Conservation (phyloP, 2,329 filamentous ascomycete species). For the Tolypocladium tundrense region DNA sequence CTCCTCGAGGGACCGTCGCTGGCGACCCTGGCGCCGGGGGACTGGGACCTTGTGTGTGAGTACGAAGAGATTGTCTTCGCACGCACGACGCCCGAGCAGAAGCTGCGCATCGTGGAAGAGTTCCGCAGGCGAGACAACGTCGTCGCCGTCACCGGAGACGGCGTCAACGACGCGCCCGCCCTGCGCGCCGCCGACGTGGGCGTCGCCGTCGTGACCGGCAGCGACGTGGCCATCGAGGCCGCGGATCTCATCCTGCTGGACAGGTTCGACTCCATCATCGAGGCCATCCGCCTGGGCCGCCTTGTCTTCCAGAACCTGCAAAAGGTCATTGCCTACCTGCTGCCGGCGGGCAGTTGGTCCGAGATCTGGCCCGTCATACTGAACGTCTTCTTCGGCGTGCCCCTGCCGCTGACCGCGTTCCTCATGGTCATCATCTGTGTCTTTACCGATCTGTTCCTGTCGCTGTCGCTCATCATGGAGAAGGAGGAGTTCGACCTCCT, state of each 20-base stretch:
- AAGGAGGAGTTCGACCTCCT: conserved; percentile 44
- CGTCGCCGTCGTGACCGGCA: conserved; percentile 56
- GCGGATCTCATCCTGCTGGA: conserved; percentile 60
- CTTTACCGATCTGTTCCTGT: conserved; percentile 43
- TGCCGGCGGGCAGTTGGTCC: conserved; percentile 43
- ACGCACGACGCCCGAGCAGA: conserved; percentile 58
- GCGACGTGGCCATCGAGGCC: conserved; percentile 53
- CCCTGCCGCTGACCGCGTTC: conserved; percentile 38
- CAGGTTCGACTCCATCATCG: conserved; percentile 61
- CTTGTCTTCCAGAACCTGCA: conserved; percentile 31
- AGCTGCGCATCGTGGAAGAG: conserved; percentile 61
- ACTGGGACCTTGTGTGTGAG: conserved; percentile 35
- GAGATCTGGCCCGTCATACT: conserved; percentile 48
- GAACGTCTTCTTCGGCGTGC: conserved; percentile 46
- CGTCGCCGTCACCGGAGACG: conserved; percentile 65
- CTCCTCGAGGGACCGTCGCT: conserved; percentile 47
- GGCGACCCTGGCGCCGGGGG: conserved; percentile 37
- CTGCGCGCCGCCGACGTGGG: conserved; percentile 57
- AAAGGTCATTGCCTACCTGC: conserved; percentile 31
- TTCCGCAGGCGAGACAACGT: conserved; percentile 48
- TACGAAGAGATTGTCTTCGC: conserved; percentile 57
- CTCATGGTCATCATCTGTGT: conserved; percentile 50
- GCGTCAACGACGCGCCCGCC: conserved; percentile 57
- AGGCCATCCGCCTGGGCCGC: conserved; percentile 42
- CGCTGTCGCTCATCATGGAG: conserved; percentile 42